A percentile compares a stretch with the other conserved stretches of the same genome.
These are phyloP conservation scores for Podospora conica DNA, from an alignment of 495 filamentous ascomycete species.

Conservation along the genomic window DNA sequence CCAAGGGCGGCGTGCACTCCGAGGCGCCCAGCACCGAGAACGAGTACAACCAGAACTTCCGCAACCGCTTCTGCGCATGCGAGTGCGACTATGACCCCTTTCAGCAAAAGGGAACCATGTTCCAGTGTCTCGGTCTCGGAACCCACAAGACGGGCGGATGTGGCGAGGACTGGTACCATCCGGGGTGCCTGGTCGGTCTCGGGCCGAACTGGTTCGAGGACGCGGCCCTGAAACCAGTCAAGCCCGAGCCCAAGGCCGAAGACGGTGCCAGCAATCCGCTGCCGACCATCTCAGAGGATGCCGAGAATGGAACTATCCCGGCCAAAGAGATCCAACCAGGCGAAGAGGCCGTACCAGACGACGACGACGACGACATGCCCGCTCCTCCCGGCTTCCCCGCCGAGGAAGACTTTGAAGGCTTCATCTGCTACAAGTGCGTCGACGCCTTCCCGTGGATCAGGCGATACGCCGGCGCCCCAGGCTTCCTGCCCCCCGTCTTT, in stretches of 20 bases:
- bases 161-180: conserved; percentile 99
- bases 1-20: conserved; percentile 68
- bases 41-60: conserved; percentile 91
- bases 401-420: conserved; percentile 80
- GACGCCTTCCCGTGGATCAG: conserved; percentile 90
- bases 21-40: conserved; percentile 67
- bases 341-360: conserved; percentile 26
- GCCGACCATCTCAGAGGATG: neutral
- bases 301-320: conserved; percentile 21
- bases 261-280: neutral
- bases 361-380: conserved; percentile 47
- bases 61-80: conserved; percentile 89
- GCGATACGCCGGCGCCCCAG: conserved; percentile 72
- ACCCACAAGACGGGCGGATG: conserved; percentile 76
- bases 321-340: conserved; percentile 21
- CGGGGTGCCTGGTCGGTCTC: conserved; percentile 82
- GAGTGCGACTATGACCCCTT: conserved; percentile 76
- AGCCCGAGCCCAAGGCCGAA: conserved; percentile 30
- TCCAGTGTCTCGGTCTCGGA: conserved; percentile 87
- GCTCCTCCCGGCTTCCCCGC: conserved; percentile 78
- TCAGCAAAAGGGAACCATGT: conserved; percentile 96
- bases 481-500: conserved; percentile 71
- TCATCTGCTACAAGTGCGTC: conserved; percentile 92
- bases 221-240: conserved; percentile 22
- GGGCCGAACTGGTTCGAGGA: conserved; percentile 52